A percentile compares a stretch with the other conserved stretches of the same genome.
phyloP scores from a whole-genome alignment of 345 rosid species.

The Sisymbrium irio region DNA sequence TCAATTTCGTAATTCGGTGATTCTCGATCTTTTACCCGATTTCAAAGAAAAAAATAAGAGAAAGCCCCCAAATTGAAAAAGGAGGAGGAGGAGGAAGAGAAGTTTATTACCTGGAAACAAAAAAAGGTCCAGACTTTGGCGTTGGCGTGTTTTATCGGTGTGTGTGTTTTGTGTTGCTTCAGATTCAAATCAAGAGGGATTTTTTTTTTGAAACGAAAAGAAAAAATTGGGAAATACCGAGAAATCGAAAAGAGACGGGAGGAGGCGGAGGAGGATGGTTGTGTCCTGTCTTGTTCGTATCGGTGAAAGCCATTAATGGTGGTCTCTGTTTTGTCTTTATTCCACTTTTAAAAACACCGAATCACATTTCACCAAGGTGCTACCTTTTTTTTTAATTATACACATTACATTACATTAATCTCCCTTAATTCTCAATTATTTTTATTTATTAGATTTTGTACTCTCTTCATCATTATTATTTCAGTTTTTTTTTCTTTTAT shows the following conservation, averaged over 20 bases:
- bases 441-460: constrained; percentile 22
- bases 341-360: constrained; percentile 35
- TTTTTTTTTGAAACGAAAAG: too few relatives aligned
- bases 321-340: constrained; percentile 43
- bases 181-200: constrained; percentile 13
- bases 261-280: constrained; percentile 22
- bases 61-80: neutral
- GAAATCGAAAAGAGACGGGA: constrained; percentile 22
- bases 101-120: constrained; percentile 22
- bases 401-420: neutral
- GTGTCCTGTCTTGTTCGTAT: constrained; percentile 38
- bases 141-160: neutral
- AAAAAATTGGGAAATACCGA: neutral
- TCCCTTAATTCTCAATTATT: neutral
- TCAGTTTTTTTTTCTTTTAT: neutral
- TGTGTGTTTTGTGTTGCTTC: neutral
- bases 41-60: neutral
- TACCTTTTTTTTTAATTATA: neutral
- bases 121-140: neutral
- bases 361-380: constrained; percentile 36
- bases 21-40: constrained; percentile 1
- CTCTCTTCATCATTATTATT: constrained; percentile 10
- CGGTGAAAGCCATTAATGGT: constrained; percentile 42
- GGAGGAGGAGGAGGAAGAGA: neutral
- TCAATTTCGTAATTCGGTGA: neutral